Conservation (phyloP, 352 stramenopile genomes). For the Blastocystis sp. region DNA sequence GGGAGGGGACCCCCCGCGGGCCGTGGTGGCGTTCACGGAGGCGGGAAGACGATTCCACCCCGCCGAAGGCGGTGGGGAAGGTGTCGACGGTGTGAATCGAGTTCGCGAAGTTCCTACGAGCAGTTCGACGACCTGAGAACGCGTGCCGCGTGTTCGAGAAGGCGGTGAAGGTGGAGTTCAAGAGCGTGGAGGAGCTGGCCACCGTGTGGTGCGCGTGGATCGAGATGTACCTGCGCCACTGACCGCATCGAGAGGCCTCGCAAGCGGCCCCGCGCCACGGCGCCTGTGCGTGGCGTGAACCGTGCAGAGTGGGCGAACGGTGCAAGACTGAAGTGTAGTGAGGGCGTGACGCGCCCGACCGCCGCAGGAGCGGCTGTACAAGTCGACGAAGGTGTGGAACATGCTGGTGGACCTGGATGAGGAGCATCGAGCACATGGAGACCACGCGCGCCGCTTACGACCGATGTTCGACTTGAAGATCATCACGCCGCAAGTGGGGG, state of each 20-base stretch:
- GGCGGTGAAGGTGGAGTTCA: slow-evolving; percentile 78
- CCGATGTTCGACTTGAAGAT: slow-evolving; percentile 89
- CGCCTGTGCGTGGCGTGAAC: slow-evolving; percentile 69
- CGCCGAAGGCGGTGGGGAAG: slow-evolving; percentile 79
- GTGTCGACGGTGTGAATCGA: slow-evolving; percentile 87
- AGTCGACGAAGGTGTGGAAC: slow-evolving; percentile 89
- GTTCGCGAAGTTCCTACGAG: slow-evolving; percentile 88
- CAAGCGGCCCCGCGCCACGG: slow-evolving; percentile 80
- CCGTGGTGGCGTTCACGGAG: slow-evolving; percentile 82
- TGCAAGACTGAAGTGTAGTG: neutral
- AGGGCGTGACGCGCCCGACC: neutral
- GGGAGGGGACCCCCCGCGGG: slow-evolving; percentile 70
- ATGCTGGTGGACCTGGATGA: slow-evolving; percentile 96
- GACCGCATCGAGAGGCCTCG: slow-evolving; percentile 90
- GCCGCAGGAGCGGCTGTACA: slow-evolving; percentile 76
- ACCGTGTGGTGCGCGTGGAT: slow-evolving; percentile 87
- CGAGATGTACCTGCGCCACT: slow-evolving; percentile 90
- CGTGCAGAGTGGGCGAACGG: neutral
- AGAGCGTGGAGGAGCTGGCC: slow-evolving; percentile 86
- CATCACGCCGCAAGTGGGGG: slow-evolving; percentile 80
- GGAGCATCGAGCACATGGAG: slow-evolving; percentile 87
- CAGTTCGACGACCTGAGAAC: slow-evolving; percentile 80
- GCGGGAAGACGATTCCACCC: slow-evolving; percentile 86
- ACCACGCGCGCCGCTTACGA: slow-evolving; percentile 91
- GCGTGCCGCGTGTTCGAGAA: slow-evolving; percentile 87